phyloP scores from a whole-genome alignment of 306 rosid species.

The Carpinus fangiana region DNA sequence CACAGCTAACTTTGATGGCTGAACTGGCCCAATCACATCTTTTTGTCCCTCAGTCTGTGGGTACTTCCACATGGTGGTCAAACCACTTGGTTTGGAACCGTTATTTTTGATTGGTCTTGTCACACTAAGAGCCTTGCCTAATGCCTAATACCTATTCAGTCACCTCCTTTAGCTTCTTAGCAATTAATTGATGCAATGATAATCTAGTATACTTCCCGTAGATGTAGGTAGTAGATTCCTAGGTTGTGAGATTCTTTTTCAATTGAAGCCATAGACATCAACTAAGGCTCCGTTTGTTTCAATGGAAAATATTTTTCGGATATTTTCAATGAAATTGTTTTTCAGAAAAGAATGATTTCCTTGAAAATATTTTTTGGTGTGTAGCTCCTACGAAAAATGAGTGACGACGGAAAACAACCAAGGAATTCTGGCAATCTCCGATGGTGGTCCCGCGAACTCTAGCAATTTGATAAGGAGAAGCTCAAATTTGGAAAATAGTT shows the following conservation, averaged over 20 bases:
- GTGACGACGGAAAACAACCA: too few species aligned
- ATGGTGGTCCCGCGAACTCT: too few species aligned
- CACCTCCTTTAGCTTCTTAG: background rate
- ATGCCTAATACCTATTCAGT: background rate
- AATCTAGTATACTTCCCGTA: background rate
- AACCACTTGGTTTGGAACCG: background rate
- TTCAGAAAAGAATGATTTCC: too few species aligned
- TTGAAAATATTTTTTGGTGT: too few species aligned
- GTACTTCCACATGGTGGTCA: background rate
- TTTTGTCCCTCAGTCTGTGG: background rate
- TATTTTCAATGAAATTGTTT: too few species aligned
- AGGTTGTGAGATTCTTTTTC: background rate
- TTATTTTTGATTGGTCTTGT: background rate
- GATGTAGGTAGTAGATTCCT: background rate
- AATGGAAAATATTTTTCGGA: too few species aligned
- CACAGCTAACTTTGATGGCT: slow-evolving; percentile 6
- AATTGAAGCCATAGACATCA: background rate
- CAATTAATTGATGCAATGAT: background rate
- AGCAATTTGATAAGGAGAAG: too few species aligned
- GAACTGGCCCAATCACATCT: background rate
- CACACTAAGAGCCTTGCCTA: background rate
- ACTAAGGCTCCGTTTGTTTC: background rate
- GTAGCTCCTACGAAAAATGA: too few species aligned
- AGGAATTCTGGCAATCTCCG: too few species aligned
- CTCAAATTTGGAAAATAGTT: too few species aligned